Percentiles rank a stretch among this genome's conserved stretches.
These are phyloP conservation scores for Nicotiana benthamiana DNA, from an alignment of 257 asterid species.

Conservation along the genomic window DNA sequence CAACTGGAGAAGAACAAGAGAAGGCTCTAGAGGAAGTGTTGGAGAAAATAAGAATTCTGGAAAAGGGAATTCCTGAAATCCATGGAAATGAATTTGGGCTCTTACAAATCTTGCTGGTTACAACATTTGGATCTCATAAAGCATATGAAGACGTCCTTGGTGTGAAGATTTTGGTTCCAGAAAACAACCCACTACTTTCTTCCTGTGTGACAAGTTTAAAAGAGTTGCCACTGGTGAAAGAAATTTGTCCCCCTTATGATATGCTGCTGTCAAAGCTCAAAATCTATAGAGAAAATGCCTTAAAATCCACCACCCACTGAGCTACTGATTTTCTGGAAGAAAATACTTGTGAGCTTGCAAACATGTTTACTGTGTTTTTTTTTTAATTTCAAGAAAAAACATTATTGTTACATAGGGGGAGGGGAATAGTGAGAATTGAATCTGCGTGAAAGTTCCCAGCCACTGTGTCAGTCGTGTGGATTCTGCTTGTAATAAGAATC, in stretches of 20 bases:
- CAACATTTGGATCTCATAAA: slow-evolving; percentile 26
- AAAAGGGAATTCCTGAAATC: slow-evolving; percentile 18
- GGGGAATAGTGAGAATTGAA: too few relatives aligned
- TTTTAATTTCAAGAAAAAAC: too few relatives aligned
- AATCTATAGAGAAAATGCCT: not conserved
- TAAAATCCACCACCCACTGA: not conserved
- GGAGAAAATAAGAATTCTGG: slow-evolving; percentile 22
- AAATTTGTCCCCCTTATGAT: slow-evolving; percentile 16
- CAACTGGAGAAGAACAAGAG: slow-evolving; percentile 10
- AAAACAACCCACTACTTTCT: slow-evolving; percentile 22
- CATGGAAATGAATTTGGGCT: slow-evolving; percentile 15
- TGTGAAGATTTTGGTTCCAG: slow-evolving; percentile 23
- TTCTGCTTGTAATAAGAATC: not conserved
- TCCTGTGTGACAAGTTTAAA: slow-evolving; percentile 24
- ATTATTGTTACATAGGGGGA: too few relatives aligned
- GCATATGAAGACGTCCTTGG: slow-evolving; percentile 26
- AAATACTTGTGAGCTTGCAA: not conserved
- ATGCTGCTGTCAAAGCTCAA: not conserved
- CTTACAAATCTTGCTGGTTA: slow-evolving; percentile 21
- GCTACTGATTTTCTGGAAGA: not conserved
- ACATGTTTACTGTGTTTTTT: not conserved
- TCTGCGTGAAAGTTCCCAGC: too few relatives aligned
- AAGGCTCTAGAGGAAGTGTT: slow-evolving; percentile 7
- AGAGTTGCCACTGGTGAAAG: slow-evolving; percentile 1
- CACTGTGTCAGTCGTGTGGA: not conserved